phyloP scores from a whole-genome alignment of 805 yeast genomes.

The Candida golubevii region DNA sequence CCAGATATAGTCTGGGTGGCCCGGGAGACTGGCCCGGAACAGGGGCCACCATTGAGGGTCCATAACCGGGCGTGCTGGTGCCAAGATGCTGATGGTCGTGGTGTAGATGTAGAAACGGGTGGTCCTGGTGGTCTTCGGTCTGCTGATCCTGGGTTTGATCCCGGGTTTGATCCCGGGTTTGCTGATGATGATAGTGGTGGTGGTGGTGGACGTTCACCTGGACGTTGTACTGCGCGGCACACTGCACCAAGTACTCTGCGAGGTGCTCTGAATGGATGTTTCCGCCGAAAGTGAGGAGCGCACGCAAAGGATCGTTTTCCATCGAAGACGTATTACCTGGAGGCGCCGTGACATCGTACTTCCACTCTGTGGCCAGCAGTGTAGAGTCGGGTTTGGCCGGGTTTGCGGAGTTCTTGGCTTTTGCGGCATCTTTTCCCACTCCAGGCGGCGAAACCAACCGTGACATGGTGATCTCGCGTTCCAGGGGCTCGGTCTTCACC shows the following conservation, averaged over 20 bases:
- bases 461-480: neutral
- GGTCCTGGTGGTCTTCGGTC: neutral
- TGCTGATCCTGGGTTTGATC: neutral
- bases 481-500: neutral
- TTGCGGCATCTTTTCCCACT: too few relatives aligned
- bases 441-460: neutral
- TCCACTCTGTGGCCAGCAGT: conserved; percentile 52
- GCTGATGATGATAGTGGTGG: conserved; percentile 52
- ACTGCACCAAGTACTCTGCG: conserved; percentile 53
- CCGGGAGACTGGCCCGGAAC: too few relatives aligned
- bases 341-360: conserved; percentile 41
- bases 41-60: neutral
- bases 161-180: neutral
- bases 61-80: conserved; percentile 2
- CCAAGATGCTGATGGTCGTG: neutral
- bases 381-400: neutral
- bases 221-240: conserved; percentile 55
- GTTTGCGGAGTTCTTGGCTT: neutral
- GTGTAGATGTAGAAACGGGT: conserved; percentile 4
- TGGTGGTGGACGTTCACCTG: conserved; percentile 79
- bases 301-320: conserved; percentile 20
- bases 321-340: conserved; percentile 22
- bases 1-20: neutral
- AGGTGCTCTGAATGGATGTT: conserved; percentile 47
- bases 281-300: conserved; percentile 38